These are phyloP conservation scores for Styphnolobium japonicum DNA, from an alignment of 306 rosid species.

Conservation along the genomic window DNA sequence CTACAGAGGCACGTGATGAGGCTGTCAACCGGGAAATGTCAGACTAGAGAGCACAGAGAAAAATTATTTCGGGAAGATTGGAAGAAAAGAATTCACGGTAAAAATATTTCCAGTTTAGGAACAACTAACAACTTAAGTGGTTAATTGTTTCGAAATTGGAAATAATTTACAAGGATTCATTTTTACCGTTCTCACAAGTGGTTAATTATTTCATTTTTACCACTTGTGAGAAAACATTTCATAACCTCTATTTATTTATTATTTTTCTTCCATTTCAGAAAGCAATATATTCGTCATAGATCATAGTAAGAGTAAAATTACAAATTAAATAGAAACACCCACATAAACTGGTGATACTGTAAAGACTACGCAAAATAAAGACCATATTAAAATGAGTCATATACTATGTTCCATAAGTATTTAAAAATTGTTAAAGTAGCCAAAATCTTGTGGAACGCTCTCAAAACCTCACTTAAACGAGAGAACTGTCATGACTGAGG, in stretches of 20 bases:
- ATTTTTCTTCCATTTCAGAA: neutral
- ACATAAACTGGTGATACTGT: neutral
- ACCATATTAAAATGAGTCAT: neutral
- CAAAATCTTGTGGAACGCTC: conserved; percentile 11
- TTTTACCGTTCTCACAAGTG: too few relatives aligned
- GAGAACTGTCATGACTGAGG: neutral
- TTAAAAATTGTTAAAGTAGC: neutral
- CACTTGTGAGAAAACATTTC: too few relatives aligned
- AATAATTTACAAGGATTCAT: too few relatives aligned
- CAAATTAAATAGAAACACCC: neutral
- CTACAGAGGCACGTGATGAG: neutral
- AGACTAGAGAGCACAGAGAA: neutral
- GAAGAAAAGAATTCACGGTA: neutral
- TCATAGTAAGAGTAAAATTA: neutral
- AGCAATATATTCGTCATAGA: neutral
- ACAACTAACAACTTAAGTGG: neutral
- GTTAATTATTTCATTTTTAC: too few relatives aligned
- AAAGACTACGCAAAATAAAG: neutral
- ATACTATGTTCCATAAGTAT: neutral
- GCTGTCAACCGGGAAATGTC: neutral
- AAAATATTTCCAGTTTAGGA: neutral
- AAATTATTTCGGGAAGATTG: conserved; percentile 4
- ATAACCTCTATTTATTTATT: too few relatives aligned
- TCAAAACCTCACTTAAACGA: neutral
- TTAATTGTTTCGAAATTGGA: too few relatives aligned